Percentiles rank a stretch among this genome's conserved stretches.
Conservation (phyloP, 768 basidiomycete species). For the Lentinula edodes region DNA sequence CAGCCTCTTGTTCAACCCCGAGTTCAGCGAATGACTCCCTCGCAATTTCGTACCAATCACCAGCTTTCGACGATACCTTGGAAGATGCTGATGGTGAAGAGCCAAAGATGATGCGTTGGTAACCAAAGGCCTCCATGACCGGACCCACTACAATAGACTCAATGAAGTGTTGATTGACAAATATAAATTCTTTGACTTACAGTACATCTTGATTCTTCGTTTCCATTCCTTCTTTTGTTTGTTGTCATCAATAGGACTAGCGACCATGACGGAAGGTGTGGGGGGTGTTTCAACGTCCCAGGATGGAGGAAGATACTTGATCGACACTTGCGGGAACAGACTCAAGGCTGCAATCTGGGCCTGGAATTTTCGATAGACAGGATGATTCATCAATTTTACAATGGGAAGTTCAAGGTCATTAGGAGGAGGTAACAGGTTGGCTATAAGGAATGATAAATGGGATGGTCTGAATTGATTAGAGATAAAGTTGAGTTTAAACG, state of each 20-base stretch:
- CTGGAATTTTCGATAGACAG: slow-evolving; percentile 69
- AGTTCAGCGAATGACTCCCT: slow-evolving; percentile 76
- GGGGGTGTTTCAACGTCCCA: slow-evolving; percentile 58
- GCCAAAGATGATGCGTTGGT: slow-evolving; percentile 77
- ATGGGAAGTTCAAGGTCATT: slow-evolving; percentile 66
- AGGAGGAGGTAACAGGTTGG: slow-evolving; percentile 77
- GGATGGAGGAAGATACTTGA: slow-evolving; percentile 73
- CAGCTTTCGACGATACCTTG: slow-evolving; percentile 41
- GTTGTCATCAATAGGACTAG: slow-evolving; percentile 30
- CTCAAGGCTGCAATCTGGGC: slow-evolving; percentile 68
- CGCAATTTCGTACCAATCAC: slow-evolving; percentile 79
- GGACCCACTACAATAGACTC: slow-evolving; percentile 62
- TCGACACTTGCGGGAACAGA: slow-evolving; percentile 60
- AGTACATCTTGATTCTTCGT: slow-evolving; percentile 77
- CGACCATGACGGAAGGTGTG: slow-evolving; percentile 41
- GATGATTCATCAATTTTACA: slow-evolving; percentile 75
- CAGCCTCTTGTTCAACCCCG: slow-evolving; percentile 68
- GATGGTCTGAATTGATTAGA: neutral
- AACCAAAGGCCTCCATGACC: slow-evolving; percentile 81
- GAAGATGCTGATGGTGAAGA: slow-evolving; percentile 60
- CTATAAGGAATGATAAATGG: slow-evolving; percentile 31
- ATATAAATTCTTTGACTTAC: slow-evolving; percentile 40
- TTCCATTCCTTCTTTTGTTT: slow-evolving; percentile 63
- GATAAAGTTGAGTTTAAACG: slow-evolving; percentile 17
- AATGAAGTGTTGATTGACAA: slow-evolving; percentile 3